A percentile compares a stretch with the other conserved stretches of the same genome.
Conservation (phyloP, 2,329 filamentous ascomycete genomes). For the Aspergillus pseudotamarii region DNA sequence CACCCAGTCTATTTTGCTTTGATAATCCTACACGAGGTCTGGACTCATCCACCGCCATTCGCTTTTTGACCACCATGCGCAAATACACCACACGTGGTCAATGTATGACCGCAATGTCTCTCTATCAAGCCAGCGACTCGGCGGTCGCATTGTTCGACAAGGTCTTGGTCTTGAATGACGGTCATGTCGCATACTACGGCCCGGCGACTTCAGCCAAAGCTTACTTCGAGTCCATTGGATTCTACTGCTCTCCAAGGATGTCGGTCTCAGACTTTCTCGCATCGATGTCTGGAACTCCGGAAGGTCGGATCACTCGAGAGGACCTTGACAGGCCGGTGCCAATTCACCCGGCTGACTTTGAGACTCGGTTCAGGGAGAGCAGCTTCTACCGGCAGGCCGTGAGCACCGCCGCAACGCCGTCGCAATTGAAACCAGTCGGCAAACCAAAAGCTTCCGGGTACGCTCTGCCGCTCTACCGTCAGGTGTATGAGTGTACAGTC, state of each 20-base stretch:
- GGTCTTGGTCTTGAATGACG: constrained; percentile 74
- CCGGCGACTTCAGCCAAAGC: constrained; percentile 64
- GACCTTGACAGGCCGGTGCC: neutral
- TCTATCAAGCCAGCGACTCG: constrained; percentile 80
- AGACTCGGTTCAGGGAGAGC: neutral
- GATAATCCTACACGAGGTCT: constrained; percentile 55
- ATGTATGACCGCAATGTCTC: constrained; percentile 70
- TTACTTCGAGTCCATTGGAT: constrained; percentile 57
- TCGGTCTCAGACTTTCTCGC: constrained; percentile 79
- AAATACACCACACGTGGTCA: constrained; percentile 74
- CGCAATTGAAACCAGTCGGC: neutral
- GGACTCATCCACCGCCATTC: constrained; percentile 66
- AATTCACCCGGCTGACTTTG: constrained; percentile 2
- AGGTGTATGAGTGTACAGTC: constrained; percentile 5
- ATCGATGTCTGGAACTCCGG: constrained; percentile 41
- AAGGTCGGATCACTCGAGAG: neutral
- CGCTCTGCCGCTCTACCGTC: neutral
- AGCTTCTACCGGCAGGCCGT: neutral
- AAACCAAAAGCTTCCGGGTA: neutral
- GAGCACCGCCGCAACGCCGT: neutral
- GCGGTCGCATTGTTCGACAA: constrained; percentile 78
- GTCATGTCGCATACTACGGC: constrained; percentile 73
- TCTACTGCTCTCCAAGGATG: constrained; percentile 70
- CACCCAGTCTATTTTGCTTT: constrained; percentile 61
- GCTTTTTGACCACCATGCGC: constrained; percentile 67